Percentiles rank a stretch among this genome's conserved stretches.
Evolutionary conservation across 164 flowering plant species (phyloP).

Genomic region (Magnolia changhungtana): DNA sequence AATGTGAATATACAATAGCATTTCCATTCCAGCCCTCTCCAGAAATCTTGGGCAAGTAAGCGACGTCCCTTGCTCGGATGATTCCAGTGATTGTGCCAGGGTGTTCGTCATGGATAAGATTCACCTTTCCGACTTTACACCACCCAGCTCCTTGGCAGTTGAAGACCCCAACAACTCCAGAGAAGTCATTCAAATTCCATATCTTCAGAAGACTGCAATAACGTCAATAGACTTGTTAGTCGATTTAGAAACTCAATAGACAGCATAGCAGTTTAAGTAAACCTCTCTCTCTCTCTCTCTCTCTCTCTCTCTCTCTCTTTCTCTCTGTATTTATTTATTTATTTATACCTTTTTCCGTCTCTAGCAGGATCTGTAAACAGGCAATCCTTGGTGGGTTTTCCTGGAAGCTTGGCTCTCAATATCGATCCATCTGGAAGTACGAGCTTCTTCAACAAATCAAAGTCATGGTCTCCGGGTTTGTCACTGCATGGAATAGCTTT

Average conservation of each 20-base stretch:
- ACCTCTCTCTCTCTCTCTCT: too few species aligned
- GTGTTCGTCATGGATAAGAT: conserved; percentile 56
- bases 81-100: conserved; percentile 59
- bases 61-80: conserved; percentile 59
- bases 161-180: conserved; percentile 78
- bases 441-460: conserved; percentile 65
- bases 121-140: conserved; percentile 70
- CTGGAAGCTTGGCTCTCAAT: conserved; percentile 78
- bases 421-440: conserved; percentile 83
- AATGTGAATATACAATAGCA: conserved; percentile 54
- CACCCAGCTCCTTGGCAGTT: conserved; percentile 94
- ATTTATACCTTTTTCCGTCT: conserved; percentile 76
- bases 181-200: conserved; percentile 74
- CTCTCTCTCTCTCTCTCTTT: conserved; percentile 39
- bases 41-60: conserved; percentile 48
- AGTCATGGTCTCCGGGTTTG: conserved; percentile 78
- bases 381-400: conserved; percentile 80
- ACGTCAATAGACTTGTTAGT: neutral
- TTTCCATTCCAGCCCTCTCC: conserved; percentile 62
- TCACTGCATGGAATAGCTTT: conserved; percentile 46
- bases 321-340: neutral
- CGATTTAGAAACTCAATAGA: neutral
- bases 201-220: conserved; percentile 69
- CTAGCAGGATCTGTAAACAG: conserved; percentile 80
- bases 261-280: neutral